Evolutionary conservation across 495 filamentous ascomycete species (phyloP).

Genomic region (Trichoderma parareesei): DNA sequence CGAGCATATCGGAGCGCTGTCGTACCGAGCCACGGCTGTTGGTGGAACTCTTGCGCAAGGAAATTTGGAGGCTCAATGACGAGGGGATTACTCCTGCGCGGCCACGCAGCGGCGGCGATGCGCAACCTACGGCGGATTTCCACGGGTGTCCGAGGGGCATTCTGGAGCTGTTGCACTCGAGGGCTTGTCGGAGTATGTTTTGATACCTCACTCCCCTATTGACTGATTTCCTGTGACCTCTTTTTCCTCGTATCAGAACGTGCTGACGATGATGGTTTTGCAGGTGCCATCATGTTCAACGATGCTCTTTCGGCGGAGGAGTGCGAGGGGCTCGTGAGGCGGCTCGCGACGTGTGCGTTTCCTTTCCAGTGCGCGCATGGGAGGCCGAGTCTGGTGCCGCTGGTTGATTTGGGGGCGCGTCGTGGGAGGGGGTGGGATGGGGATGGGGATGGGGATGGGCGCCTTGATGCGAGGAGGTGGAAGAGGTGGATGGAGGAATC

Average conservation of each 20-base stretch:
- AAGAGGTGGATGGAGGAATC: slow-evolving; percentile 6
- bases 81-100: slow-evolving; percentile 9
- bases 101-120: neutral
- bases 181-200: slow-evolving; percentile 66
- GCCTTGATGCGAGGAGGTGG: neutral
- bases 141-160: slow-evolving; percentile 66
- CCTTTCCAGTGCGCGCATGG: slow-evolving; percentile 94
- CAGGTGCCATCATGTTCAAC: slow-evolving; percentile 92
- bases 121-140: slow-evolving; percentile 38
- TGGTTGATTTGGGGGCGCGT: slow-evolving; percentile 46
- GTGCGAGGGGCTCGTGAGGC: slow-evolving; percentile 54
- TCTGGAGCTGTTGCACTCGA: slow-evolving; percentile 81
- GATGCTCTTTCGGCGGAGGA: slow-evolving; percentile 59
- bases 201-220: neutral
- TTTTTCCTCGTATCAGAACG: neutral
- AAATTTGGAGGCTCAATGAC: slow-evolving; percentile 51
- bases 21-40: slow-evolving; percentile 60
- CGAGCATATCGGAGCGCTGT: slow-evolving; percentile 67
- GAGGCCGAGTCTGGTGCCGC: slow-evolving; percentile 66
- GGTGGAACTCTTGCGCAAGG: slow-evolving; percentile 62
- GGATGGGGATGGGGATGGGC: neutral
- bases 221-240: slow-evolving; percentile 10
- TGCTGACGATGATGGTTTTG: neutral
- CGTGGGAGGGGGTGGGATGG: neutral
- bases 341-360: slow-evolving; percentile 62